These are phyloP conservation scores for Calonectria pauciramosa DNA, from an alignment of 2,329 filamentous ascomycete species.

Conservation along the genomic window DNA sequence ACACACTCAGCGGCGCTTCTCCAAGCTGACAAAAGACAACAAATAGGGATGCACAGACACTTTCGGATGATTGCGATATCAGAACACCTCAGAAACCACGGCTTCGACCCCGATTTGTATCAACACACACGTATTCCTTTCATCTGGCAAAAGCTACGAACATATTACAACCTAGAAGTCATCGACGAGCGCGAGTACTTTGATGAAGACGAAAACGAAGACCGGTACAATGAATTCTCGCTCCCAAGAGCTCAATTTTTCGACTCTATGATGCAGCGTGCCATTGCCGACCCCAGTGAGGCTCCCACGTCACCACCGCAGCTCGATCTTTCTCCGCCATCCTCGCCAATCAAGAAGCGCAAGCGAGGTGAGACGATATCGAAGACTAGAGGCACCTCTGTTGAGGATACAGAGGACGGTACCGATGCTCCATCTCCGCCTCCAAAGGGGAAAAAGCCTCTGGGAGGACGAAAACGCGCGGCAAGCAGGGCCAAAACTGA, in stretches of 20 bases:
- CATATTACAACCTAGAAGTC: slow-evolving; percentile 86
- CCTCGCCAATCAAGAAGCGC: slow-evolving; percentile 57
- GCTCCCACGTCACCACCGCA: slow-evolving; percentile 62
- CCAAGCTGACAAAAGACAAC: slow-evolving; percentile 27
- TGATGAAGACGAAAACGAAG: slow-evolving; percentile 70
- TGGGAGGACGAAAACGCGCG: slow-evolving; percentile 59
- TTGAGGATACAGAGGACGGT: slow-evolving; percentile 63
- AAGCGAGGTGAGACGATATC: slow-evolving; percentile 58
- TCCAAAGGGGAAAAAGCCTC: slow-evolving; percentile 57
- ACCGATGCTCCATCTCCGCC: slow-evolving; percentile 55
- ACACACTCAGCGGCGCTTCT: not conserved
- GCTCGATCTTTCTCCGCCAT: slow-evolving; percentile 55
- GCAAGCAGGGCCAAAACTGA: slow-evolving; percentile 58
- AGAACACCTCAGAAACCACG: slow-evolving; percentile 83
- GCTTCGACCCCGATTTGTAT: slow-evolving; percentile 77
- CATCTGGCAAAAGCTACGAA: slow-evolving; percentile 90
- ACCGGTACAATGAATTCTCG: slow-evolving; percentile 76
- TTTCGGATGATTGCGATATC: slow-evolving; percentile 92
- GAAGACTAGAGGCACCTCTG: slow-evolving; percentile 57
- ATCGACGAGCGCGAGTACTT: slow-evolving; percentile 87
- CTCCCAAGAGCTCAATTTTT: slow-evolving; percentile 66
- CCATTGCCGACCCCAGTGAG: slow-evolving; percentile 61
- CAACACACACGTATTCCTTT: slow-evolving; percentile 89
- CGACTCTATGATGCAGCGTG: slow-evolving; percentile 61
- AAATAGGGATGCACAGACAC: slow-evolving; percentile 88